phyloP scores from a whole-genome alignment of 495 filamentous ascomycete species.

The Parathielavia appendiculata region DNA sequence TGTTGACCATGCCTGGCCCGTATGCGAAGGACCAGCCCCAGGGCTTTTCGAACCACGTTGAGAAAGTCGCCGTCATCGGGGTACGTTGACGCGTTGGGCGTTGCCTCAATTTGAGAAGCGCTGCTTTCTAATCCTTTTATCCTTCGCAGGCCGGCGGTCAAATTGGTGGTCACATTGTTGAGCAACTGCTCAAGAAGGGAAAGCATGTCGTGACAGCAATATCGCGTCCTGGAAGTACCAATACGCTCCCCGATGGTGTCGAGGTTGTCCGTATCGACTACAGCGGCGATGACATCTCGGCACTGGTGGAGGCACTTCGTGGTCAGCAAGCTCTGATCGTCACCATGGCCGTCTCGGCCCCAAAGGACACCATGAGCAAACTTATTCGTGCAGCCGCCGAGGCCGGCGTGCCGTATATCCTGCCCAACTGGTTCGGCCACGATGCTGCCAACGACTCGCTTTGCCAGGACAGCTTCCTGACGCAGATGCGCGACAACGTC shows the following conservation, averaged over 20 bases:
- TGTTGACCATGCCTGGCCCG: neutral
- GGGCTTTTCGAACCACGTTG: neutral
- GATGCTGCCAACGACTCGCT: constrained; percentile 27
- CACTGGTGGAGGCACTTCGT: neutral
- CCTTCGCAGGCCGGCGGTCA: neutral
- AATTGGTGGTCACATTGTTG: neutral
- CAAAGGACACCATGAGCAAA: neutral
- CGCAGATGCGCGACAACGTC: constrained; percentile 4
- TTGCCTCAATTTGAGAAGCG: neutral
- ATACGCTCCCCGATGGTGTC: neutral
- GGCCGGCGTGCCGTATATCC: neutral
- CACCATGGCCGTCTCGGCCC: constrained; percentile 1
- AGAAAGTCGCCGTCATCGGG: neutral
- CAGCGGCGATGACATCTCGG: neutral
- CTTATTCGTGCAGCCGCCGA: neutral
- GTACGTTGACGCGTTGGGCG: neutral
- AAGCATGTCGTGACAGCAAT: neutral
- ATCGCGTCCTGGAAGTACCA: neutral
- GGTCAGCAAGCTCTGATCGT: neutral
- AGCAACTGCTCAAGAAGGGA: neutral
- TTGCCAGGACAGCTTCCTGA: neutral
- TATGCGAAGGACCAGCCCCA: neutral
- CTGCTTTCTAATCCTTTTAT: neutral
- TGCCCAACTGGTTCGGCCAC: constrained; percentile 30
- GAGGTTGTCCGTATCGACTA: neutral